Evolutionary conservation across 441 rosid genomes (phyloP).

Genomic region (Raphanus hybrid): DNA sequence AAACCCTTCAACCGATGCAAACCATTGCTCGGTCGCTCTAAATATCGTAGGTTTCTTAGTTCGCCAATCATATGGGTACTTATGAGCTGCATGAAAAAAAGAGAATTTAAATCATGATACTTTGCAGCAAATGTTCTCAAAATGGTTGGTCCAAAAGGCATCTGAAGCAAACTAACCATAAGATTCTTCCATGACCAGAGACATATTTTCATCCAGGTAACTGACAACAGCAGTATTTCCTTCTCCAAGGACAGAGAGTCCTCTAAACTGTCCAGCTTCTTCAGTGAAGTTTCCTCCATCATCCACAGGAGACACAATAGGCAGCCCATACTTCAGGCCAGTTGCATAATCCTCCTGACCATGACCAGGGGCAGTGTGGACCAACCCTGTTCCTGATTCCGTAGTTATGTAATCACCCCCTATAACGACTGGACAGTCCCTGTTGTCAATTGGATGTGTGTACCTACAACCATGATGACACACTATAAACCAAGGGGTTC

Average conservation of each 20-base stretch:
- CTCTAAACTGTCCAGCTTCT: slow-evolving; percentile 86
- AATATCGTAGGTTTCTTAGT: slow-evolving; percentile 94
- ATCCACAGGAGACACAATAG: slow-evolving; percentile 84
- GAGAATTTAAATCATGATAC: slow-evolving; percentile 26
- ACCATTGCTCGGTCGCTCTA: slow-evolving; percentile 99
- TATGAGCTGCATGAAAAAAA: slow-evolving; percentile 68
- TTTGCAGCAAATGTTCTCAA: slow-evolving; percentile 10
- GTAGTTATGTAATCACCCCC: slow-evolving; percentile 98
- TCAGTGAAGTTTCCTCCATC: slow-evolving; percentile 94
- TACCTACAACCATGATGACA: slow-evolving; percentile 67
- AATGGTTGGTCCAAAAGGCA: slow-evolving; percentile 14
- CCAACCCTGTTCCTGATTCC: slow-evolving; percentile 97
- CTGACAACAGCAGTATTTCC: slow-evolving; percentile 87
- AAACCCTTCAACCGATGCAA: slow-evolving; percentile 97
- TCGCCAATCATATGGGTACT: slow-evolving; percentile 99
- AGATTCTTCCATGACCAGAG: slow-evolving; percentile 86
- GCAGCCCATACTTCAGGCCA: slow-evolving; percentile 87
- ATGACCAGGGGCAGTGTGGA: slow-evolving; percentile 99
- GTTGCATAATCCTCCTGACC: slow-evolving; percentile 97
- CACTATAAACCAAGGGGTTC: slow-evolving; percentile 28
- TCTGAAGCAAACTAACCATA: slow-evolving; percentile 61
- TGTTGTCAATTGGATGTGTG: slow-evolving; percentile 76
- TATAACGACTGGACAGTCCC: slow-evolving; percentile 82
- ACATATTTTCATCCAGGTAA: slow-evolving; percentile 74
- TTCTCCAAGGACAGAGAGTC: slow-evolving; percentile 95